phyloP scores from a whole-genome alignment of 805 yeast genomes.

The Candida peoriensis region DNA sequence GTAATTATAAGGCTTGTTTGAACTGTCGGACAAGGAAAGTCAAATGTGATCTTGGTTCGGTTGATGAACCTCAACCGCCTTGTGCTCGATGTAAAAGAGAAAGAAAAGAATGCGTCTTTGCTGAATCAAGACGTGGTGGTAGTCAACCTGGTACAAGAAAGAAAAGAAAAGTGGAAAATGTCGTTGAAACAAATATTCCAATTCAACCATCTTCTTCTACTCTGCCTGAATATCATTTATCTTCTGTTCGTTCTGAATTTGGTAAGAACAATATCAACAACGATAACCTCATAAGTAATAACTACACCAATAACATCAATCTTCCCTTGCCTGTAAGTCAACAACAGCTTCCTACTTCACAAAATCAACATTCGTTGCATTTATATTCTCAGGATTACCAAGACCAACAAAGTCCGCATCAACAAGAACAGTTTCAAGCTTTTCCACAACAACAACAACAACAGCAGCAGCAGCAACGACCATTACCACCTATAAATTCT shows the following conservation, averaged over 20 bases:
- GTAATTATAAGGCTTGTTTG: conserved; percentile 80
- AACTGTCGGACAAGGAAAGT: conserved; percentile 83
- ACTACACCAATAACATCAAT: no score
- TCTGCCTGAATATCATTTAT: no score
- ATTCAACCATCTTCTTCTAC: no score
- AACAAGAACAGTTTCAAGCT: conserved; percentile 1
- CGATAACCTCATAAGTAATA: no score
- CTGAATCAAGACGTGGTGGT: conserved; percentile 54
- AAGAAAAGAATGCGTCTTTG: conserved; percentile 71
- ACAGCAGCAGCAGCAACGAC: background rate
- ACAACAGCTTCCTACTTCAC: no score
- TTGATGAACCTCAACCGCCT: conserved; percentile 74
- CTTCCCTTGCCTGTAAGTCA: no score
- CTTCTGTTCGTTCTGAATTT: no score
- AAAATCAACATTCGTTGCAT: no score
- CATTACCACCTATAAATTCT: background rate
- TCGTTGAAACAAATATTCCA: conserved; percentile 3
- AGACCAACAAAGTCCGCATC: no score
- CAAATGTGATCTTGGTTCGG: conserved; percentile 79
- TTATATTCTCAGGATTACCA: no score
- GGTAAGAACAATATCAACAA: no score
- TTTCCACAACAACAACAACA: conserved; percentile 2
- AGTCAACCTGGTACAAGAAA: conserved; percentile 11
- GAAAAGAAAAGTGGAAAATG: conserved; percentile 23
- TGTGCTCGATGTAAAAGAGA: conserved; percentile 85